phyloP scores from a whole-genome alignment of 2,329 filamentous ascomycete species.

The Fonsecaea pedrosoi region DNA sequence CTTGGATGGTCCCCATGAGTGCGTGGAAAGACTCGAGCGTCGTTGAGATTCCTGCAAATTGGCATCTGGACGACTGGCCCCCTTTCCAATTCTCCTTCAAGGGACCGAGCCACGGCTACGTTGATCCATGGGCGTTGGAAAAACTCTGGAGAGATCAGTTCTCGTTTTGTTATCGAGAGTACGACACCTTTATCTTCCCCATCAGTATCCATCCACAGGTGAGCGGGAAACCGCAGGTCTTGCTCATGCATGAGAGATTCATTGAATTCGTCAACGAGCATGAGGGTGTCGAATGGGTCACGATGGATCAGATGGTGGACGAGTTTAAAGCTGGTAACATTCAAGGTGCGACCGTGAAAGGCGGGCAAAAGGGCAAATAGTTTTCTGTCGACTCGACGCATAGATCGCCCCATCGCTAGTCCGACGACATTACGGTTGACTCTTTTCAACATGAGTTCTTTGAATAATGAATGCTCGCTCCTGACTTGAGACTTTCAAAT shows the following conservation, averaged over 20 bases:
- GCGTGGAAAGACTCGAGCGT: constrained; percentile 37
- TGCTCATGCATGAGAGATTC: neutral
- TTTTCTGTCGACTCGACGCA: too few relatives aligned
- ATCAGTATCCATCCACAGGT: constrained; percentile 1
- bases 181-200: neutral
- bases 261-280: neutral
- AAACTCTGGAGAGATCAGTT: constrained; percentile 56
- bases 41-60: constrained; percentile 56
- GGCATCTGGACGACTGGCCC: constrained; percentile 58
- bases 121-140: constrained; percentile 50
- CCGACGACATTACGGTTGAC: too few relatives aligned
- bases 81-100: constrained; percentile 47
- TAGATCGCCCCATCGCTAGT: too few relatives aligned
- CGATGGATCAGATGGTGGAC: neutral
- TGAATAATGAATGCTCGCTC: too few relatives aligned
- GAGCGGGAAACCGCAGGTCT: neutral
- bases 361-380: too few relatives aligned
- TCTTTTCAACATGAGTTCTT: too few relatives aligned
- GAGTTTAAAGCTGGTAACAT: neutral
- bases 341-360: neutral
- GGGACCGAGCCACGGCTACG: constrained; percentile 27
- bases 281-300: neutral
- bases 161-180: constrained; percentile 18
- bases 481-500: too few relatives aligned
- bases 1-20: constrained; percentile 45